Percentiles rank a stretch among this genome's conserved stretches.
Evolutionary conservation across 2,329 filamentous ascomycete species (phyloP).

Genomic region (Fusarium nelsonii): DNA sequence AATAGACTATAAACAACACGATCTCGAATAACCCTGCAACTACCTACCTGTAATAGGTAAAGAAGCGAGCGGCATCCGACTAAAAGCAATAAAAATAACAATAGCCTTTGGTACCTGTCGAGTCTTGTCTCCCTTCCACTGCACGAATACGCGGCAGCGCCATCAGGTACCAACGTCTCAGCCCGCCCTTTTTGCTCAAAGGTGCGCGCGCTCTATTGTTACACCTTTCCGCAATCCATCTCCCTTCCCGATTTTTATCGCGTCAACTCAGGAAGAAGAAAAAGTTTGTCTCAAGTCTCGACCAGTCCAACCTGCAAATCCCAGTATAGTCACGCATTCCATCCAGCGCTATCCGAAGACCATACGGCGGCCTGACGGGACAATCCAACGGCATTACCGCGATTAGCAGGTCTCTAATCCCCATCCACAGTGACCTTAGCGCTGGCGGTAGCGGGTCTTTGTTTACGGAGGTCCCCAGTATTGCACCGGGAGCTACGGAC

Average conservation of each 20-base stretch:
- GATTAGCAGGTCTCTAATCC: conserved; percentile 39
- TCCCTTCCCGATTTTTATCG: not conserved
- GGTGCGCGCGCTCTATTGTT: not conserved
- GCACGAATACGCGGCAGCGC: conserved; percentile 27
- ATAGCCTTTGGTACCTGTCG: conserved; percentile 14
- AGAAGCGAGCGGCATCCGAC: conserved; percentile 27
- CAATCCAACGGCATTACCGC: conserved; percentile 46
- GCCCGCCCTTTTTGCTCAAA: conserved; percentile 15
- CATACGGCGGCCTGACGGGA: conserved; percentile 43
- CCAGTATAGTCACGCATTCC: conserved; percentile 10
- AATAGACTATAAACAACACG: conserved; percentile 33
- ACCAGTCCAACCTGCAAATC: not conserved
- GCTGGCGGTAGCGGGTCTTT: conserved; percentile 45
- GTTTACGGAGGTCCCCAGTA: conserved; percentile 33
- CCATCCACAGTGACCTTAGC: conserved; percentile 34
- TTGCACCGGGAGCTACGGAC: conserved; percentile 47
- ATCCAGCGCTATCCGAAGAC: conserved; percentile 29
- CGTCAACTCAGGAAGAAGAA: not conserved
- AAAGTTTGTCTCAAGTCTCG: not conserved
- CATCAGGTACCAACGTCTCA: conserved; percentile 36
- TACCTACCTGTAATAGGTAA: conserved; percentile 10
- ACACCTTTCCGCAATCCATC: conserved; percentile 7
- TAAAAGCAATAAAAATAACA: conserved; percentile 32
- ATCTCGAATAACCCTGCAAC: conserved; percentile 20
- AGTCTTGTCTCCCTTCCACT: conserved; percentile 19